Evolutionary conservation across 306 rosid genomes (phyloP).

Genomic region (Medicago arabica): DNA sequence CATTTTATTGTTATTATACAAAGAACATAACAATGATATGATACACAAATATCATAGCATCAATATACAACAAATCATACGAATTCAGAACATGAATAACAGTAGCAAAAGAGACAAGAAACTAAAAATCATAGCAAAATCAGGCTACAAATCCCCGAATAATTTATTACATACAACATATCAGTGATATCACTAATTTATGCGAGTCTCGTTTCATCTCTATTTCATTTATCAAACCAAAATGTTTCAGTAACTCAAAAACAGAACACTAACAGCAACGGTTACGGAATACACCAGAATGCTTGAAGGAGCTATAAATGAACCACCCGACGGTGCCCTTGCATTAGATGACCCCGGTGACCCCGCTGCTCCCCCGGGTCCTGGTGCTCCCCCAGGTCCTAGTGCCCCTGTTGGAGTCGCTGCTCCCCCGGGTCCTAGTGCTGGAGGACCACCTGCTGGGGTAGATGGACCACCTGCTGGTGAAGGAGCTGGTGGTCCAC

Average conservation of each 20-base stretch:
- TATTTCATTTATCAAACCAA: conserved; percentile 15
- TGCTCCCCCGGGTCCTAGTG: no score
- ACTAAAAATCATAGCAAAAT: background rate
- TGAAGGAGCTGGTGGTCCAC: background rate
- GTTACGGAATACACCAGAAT: conserved; percentile 40
- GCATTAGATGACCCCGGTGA: background rate
- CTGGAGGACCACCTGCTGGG: background rate
- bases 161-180: conserved; percentile 5
- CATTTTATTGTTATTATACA: no score
- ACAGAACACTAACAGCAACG: conserved; percentile 38
- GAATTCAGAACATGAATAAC: background rate
- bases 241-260: conserved; percentile 32
- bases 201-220: background rate
- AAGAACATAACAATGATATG: background rate
- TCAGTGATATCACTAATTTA: background rate
- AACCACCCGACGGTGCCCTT: conserved; percentile 4
- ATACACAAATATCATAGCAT: background rate
- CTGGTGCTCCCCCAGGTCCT: no score
- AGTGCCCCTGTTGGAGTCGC: no score
- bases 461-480: background rate
- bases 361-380: no score
- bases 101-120: background rate
- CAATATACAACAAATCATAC: background rate
- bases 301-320: conserved; percentile 41
- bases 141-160: background rate